Conservation (phyloP, 2,329 filamentous ascomycete species). For the Cytospora piceicola region DNA sequence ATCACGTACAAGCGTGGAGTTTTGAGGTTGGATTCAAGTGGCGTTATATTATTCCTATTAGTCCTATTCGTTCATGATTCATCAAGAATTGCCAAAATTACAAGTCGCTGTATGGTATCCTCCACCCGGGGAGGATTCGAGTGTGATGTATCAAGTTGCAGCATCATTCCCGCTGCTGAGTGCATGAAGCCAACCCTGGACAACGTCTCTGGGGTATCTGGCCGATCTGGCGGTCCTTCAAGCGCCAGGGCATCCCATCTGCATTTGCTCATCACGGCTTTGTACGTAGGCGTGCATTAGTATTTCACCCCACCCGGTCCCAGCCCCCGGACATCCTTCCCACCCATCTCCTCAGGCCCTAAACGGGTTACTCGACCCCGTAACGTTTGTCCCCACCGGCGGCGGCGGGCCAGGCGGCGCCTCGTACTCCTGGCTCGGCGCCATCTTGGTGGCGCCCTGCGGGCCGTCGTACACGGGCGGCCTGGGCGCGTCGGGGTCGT, state of each 20-base stretch:
- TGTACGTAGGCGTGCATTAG: not conserved
- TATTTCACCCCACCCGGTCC: not conserved
- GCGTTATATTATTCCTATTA: not conserved
- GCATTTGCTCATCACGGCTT: not conserved
- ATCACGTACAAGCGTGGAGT: slow-evolving; percentile 19
- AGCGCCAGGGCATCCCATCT: not conserved
- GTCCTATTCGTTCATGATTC: slow-evolving; percentile 15
- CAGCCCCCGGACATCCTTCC: slow-evolving; percentile 18
- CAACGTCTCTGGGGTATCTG: not conserved
- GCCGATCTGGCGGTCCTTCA: not conserved
- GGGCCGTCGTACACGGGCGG: slow-evolving; percentile 61
- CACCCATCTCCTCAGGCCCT: slow-evolving; percentile 28
- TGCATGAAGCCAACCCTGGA: not conserved
- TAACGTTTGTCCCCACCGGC: slow-evolving; percentile 33
- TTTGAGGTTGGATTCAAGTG: not conserved
- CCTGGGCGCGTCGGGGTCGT: slow-evolving; percentile 56
- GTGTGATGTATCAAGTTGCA: not conserved
- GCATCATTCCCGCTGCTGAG: not conserved
- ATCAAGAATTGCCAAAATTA: slow-evolving; percentile 11
- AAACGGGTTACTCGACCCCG: slow-evolving; percentile 33
- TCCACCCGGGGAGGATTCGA: slow-evolving; percentile 27
- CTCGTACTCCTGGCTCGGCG: slow-evolving; percentile 50
- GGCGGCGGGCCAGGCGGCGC: slow-evolving; percentile 13
- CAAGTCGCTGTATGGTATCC: slow-evolving; percentile 16
- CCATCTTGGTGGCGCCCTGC: slow-evolving; percentile 55